Base-by-base conservation (phyloP, 768 basidiomycete species). In the Kwoniella heveanensis region DNA sequence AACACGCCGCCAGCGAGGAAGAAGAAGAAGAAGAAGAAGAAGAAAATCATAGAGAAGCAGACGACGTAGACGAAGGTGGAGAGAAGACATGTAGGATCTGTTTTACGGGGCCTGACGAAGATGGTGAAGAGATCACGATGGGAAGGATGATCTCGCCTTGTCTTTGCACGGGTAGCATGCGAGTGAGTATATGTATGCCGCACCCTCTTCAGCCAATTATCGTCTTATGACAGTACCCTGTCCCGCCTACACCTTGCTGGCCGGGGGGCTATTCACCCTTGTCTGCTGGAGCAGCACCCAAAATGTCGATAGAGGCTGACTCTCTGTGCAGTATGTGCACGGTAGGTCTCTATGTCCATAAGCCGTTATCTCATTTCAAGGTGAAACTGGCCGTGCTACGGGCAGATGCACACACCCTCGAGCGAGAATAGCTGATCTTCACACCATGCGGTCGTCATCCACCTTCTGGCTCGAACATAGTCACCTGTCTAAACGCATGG, bases 81-180 rank as follows among this genome's bases (percentile, higher is more conserved):
- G 76, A 78, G 10, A 60, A 66, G 39, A 69, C 73, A 48, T 93
- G 92, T 73, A 84, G 92, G 57, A 94, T 94, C 50, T 94, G 92
- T 76, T 83, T 91, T 26, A 88, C 89, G 39, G 87, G 89, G 3
- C 78, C 81, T 12, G 84, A 85, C 49, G 80, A 81, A 25, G 78
- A 74, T 50, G 75, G 68, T 49, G 80, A 81, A n/a, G 78, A 74
- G 48, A 75, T 68, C 0, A 83, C 85, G 25, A 81, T 88, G 44
- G 92, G 92, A 1, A 85, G 87, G 57, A 85, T 93, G 68, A 91
- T 94, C 68, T 86, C 88, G 29, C 92, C 92, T 5, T 90, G 90
- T 77, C 82, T 88, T 1, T 90, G 89, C 57, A 87, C 85, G 65
- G 91, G 91, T 47, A 88, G 88, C 22, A 90, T 92, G 64, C 88